A percentile compares a stretch with the other conserved stretches of the same genome.
phyloP scores from a whole-genome alignment of 768 basidiomycete species.

The Mycena crocata region DNA sequence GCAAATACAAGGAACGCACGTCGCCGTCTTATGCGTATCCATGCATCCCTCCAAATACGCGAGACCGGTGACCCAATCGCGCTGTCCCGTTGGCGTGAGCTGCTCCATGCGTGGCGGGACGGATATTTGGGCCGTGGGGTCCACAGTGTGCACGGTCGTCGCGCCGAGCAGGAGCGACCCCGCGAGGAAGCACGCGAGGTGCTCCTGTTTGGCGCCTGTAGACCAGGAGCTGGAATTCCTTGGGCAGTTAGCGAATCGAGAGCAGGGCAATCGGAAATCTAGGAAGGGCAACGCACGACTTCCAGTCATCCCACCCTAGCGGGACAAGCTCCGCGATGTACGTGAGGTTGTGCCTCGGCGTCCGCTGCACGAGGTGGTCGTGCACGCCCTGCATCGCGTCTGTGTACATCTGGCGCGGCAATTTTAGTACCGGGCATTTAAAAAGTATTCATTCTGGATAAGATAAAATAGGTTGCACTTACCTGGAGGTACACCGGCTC shows the following conservation, averaged over 20 bases:
- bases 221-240: slow-evolving; percentile 69
- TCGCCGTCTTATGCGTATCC: slow-evolving; percentile 70
- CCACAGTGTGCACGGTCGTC: slow-evolving; percentile 54
- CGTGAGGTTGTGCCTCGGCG: slow-evolving; percentile 58
- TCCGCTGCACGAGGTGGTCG: slow-evolving; percentile 65
- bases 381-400: slow-evolving; percentile 78
- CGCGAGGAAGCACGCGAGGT: slow-evolving; percentile 85
- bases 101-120: slow-evolving; percentile 63
- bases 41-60: slow-evolving; percentile 79
- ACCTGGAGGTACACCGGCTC: slow-evolving; percentile 74
- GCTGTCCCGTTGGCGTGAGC: slow-evolving; percentile 57
- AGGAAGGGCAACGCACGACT: slow-evolving; percentile 44
- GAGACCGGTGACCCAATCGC: slow-evolving; percentile 75
- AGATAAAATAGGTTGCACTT: background rate
- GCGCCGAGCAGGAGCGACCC: slow-evolving; percentile 82
- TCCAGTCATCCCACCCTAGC: slow-evolving; percentile 24
- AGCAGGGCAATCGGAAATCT: slow-evolving; percentile 45
- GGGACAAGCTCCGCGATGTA: slow-evolving; percentile 78
- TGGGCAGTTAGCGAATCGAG: background rate
- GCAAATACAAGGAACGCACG: slow-evolving; percentile 52
- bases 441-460: background rate
- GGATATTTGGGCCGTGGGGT: slow-evolving; percentile 44
- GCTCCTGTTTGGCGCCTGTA: slow-evolving; percentile 78
- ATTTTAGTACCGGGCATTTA: slow-evolving; percentile 24
- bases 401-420: slow-evolving; percentile 75